A percentile compares a stretch with the other conserved stretches of the same genome.
Conservation (phyloP, 257 asterid species). For the Solanum piurae region DNA sequence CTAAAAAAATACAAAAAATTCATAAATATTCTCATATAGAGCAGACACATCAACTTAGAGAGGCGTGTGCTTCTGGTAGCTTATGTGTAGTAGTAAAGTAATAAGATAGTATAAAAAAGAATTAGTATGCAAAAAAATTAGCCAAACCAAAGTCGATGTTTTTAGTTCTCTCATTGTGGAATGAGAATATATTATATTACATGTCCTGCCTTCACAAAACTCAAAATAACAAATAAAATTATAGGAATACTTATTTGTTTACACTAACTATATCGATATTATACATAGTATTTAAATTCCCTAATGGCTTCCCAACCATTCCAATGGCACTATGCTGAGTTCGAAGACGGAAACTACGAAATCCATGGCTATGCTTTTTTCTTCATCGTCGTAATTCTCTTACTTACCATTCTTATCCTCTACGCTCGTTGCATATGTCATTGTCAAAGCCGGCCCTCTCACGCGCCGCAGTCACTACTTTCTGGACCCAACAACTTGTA, state of each 20-base stretch:
- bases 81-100: no score
- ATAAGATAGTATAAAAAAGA: background rate
- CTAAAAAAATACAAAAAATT: no score
- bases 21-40: no score
- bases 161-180: background rate
- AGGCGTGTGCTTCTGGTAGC: background rate
- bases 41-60: background rate
- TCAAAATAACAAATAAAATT: background rate
- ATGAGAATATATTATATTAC: background rate
- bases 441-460: background rate
- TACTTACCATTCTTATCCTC: constrained; percentile 37
- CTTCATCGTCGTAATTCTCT: constrained; percentile 34
- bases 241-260: background rate
- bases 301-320: constrained; percentile 9
- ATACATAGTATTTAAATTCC: background rate
- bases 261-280: background rate
- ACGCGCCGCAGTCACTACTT: constrained; percentile 12
- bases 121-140: background rate
- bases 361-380: constrained; percentile 55
- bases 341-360: constrained; percentile 62
- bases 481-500: constrained; percentile 29
- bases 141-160: background rate
- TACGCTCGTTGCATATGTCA: constrained; percentile 49
- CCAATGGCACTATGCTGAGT: constrained; percentile 63
- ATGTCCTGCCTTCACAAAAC: background rate